Percentiles rank a stretch among this genome's conserved stretches.
Conservation (phyloP, 148 eudicot species). For the Drosera capensis region DNA sequence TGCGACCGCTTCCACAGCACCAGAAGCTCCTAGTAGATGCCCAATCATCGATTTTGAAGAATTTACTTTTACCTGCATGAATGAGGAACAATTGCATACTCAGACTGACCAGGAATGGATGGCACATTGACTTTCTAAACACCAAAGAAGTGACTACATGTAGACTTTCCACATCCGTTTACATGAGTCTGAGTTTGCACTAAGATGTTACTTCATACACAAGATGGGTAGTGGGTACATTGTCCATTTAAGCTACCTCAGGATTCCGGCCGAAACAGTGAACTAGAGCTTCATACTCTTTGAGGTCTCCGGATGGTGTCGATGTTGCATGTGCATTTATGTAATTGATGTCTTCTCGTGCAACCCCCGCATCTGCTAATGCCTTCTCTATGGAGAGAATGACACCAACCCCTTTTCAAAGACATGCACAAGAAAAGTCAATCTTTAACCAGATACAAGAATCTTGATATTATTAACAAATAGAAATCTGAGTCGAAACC, state of each 20-base stretch:
- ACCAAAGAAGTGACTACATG: no score
- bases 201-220: no score
- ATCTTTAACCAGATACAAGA: no score
- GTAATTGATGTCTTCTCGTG: constrained; percentile 87
- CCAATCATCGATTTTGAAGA: constrained; percentile 94
- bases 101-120: not conserved
- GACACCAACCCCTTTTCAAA: constrained; percentile 55
- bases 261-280: constrained; percentile 77
- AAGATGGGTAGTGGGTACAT: no score
- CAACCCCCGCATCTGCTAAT: constrained; percentile 59
- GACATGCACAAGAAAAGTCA: not conserved
- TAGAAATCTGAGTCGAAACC: no score
- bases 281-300: constrained; percentile 77
- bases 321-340: constrained; percentile 97
- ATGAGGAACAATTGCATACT: not conserved
- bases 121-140: no score
- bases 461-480: no score
- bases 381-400: constrained; percentile 82
- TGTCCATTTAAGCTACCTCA: constrained; percentile 33
- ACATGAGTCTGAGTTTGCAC: no score
- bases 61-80: constrained; percentile 61
- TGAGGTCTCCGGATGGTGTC: constrained; percentile 76
- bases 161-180: no score
- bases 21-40: constrained; percentile 95
- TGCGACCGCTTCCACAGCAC: constrained; percentile 93